These are phyloP conservation scores for Saturnispora bothae DNA, from an alignment of 805 yeast species.

Conservation along the genomic window DNA sequence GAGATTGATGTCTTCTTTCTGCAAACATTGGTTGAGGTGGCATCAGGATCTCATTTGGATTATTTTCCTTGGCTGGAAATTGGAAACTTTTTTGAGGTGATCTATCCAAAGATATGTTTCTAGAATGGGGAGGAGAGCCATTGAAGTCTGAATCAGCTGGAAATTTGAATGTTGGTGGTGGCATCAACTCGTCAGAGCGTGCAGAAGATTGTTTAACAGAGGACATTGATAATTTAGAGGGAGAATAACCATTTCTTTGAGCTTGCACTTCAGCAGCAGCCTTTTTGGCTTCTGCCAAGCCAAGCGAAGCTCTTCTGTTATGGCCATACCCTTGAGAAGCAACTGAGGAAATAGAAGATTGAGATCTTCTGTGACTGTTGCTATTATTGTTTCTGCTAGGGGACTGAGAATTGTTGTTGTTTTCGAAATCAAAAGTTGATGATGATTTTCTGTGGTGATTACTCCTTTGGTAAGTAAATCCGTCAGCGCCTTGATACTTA, in stretches of 20 bases:
- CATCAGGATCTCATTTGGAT: slow-evolving; percentile 23
- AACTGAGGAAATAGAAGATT: slow-evolving; percentile 26
- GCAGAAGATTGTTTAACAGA: slow-evolving; percentile 2
- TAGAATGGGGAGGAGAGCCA: slow-evolving; percentile 13
- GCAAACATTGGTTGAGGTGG: slow-evolving; percentile 48
- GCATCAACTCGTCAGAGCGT: slow-evolving; percentile 2
- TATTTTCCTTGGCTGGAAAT: slow-evolving; percentile 45
- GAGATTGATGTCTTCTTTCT: slow-evolving; percentile 25
- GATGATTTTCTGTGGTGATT: slow-evolving; percentile 26
- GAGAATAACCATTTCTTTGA: slow-evolving; percentile 39
- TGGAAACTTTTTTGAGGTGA: slow-evolving; percentile 47
- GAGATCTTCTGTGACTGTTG: slow-evolving; percentile 38
- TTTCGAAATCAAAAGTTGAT: slow-evolving; percentile 16
- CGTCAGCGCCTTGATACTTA: neutral
- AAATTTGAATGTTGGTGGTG: slow-evolving; percentile 8
- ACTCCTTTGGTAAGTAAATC: slow-evolving; percentile 20
- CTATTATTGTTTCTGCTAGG: neutral
- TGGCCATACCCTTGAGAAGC: slow-evolving; percentile 50
- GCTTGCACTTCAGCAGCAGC: slow-evolving; percentile 92
- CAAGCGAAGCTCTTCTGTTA: slow-evolving; percentile 83
- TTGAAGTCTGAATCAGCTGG: slow-evolving; percentile 7
- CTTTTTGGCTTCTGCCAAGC: slow-evolving; percentile 82
- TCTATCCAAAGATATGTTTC: slow-evolving; percentile 15
- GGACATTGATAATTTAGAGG: slow-evolving; percentile 21
- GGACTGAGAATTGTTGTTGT: slow-evolving; percentile 10